Percentiles rank a stretch among this genome's conserved stretches.
Conservation (phyloP, 2,329 filamentous ascomycete genomes). For the Hypoxylon sp. region DNA sequence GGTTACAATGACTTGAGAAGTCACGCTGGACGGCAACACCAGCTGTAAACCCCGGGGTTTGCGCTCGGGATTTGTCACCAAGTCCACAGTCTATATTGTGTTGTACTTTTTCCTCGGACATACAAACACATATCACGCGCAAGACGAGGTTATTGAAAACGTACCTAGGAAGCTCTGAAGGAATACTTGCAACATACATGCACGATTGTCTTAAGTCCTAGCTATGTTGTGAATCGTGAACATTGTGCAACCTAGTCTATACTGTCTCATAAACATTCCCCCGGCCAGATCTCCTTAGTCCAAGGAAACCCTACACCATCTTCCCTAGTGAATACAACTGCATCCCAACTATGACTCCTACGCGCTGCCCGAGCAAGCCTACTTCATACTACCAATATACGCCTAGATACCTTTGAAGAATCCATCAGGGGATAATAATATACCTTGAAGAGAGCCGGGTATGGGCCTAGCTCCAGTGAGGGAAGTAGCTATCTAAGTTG, state of each 20-base stretch:
- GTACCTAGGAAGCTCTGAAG: not conserved
- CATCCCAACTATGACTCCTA: too few relatives aligned
- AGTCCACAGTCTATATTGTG: constrained; percentile 4
- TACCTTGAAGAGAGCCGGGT: too few relatives aligned
- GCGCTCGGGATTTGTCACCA: constrained; percentile 17
- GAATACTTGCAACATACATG: constrained; percentile 5
- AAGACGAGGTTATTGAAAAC: not conserved
- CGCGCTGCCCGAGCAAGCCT: too few relatives aligned
- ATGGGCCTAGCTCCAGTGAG: too few relatives aligned
- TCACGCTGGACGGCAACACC: not conserved
- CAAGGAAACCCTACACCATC: not conserved
- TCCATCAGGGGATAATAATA: too few relatives aligned
- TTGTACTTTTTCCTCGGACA: not conserved
- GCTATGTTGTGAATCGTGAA: not conserved
- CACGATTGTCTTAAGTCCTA: not conserved
- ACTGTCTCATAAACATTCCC: not conserved
- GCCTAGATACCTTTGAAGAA: too few relatives aligned
- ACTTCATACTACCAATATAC: too few relatives aligned
- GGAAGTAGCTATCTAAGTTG: too few relatives aligned
- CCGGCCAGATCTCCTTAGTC: not conserved
- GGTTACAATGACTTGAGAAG: constrained; percentile 3
- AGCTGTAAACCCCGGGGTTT: constrained; percentile 17
- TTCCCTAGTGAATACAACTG: too few relatives aligned
- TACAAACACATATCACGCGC: not conserved
- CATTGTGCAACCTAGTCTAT: not conserved